Evolutionary conservation across 2,329 filamentous ascomycete species (phyloP), one percentile per base, ranked within the genome.

Genomic region (Endoconidiophora laricicola): DNA sequence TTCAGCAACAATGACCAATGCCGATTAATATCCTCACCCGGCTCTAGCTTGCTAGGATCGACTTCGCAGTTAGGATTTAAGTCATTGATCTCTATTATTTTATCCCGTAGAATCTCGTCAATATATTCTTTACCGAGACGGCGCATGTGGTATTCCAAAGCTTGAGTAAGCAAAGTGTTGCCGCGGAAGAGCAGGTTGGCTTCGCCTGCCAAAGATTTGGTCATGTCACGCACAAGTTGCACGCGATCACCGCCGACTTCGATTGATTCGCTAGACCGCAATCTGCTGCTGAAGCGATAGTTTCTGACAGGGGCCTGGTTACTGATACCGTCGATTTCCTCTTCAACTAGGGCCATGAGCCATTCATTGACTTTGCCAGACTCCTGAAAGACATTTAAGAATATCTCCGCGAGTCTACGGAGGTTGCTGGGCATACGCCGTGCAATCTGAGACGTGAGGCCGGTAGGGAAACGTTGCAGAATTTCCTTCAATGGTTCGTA

Each of bases 351-450:
- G 2, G 86, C 81, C 71, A 86, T 91, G 20, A 98, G 73, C 91
- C 91, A 98, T 53, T 95, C 86, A 41, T 75, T 74, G 2, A 85
- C 83, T 37, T 78, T 77, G 0, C 86, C 86, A 2, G 87, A 90
- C 2, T 94, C 88, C 60, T 98, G 91, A 59, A 90, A 98, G 48
- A 98, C 94, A 61, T 96, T 93, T 55, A 96, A 68, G 37, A 96
- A 77, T 24, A 83, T 79, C 60, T 95, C 88, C 2, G 87, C 84
- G 6, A 96, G 64, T n/a, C 78, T 74, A 48, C 83, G 82, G 33
- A 95, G 69, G 59, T 86, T 83, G 2, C 79, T 76, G 0, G 86
- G 83, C 49, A 95, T 71, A 50, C 83, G 76, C 42, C 84, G 77
- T 2, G 86, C 80, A 56, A 98, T 84, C 61, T 94, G 83, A 37